Evolutionary conservation across 345 rosid species (phyloP).

Genomic region (Syzygium aromaticum): DNA sequence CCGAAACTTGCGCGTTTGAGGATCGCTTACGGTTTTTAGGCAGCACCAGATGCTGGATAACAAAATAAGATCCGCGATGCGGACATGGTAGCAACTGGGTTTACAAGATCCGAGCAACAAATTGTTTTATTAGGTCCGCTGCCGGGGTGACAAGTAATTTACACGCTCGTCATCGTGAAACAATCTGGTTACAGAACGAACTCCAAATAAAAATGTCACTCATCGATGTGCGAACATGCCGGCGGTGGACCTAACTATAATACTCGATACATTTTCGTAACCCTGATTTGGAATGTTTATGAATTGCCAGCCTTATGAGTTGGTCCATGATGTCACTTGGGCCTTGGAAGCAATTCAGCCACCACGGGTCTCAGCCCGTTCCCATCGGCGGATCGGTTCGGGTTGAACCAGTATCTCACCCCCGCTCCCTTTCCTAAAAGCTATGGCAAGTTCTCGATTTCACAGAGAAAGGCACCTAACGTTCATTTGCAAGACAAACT

Average conservation of each 20-base stretch:
- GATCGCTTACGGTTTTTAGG: too few species aligned
- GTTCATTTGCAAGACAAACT: not conserved
- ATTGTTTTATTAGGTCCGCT: not conserved
- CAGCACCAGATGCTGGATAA: not conserved
- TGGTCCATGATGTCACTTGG: not conserved
- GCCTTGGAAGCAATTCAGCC: not conserved
- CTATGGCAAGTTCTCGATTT: not conserved
- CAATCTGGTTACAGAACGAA: not conserved
- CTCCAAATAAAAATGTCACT: too few species aligned
- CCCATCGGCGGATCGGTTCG: too few species aligned
- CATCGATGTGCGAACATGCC: not conserved
- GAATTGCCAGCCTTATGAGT: not conserved
- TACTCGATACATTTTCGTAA: not conserved
- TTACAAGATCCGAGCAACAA: fast-evolving
- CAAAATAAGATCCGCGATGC: not conserved
- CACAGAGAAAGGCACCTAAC: not conserved
- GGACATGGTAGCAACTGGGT: not conserved
- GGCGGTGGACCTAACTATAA: not conserved
- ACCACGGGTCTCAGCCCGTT: too few species aligned
- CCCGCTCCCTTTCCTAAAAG: too few species aligned
- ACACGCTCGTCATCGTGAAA: not conserved
- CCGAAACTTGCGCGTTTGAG: too few species aligned
- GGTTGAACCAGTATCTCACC: too few species aligned
- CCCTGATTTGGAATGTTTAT: not conserved
- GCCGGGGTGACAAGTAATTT: fast-evolving